These are phyloP conservation scores for Colletotrichum spinosum DNA, from an alignment of 2,329 filamentous ascomycete species.

Conservation along the genomic window DNA sequence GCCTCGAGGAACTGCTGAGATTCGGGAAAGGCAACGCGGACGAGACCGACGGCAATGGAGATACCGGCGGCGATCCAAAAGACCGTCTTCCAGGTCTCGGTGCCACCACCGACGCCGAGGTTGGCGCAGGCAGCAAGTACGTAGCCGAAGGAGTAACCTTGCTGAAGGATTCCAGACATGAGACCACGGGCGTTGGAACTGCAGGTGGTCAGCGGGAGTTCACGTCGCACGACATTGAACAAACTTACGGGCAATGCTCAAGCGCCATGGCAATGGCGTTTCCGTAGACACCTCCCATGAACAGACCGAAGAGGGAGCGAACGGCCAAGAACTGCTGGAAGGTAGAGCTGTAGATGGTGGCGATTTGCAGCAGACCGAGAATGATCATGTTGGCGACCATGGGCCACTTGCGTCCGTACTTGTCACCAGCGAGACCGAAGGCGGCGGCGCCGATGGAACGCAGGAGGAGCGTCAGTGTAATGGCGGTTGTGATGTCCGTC, in stretches of 20 bases:
- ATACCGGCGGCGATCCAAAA: conserved; percentile 77
- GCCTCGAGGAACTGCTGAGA: conserved; percentile 80
- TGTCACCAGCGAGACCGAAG: conserved; percentile 83
- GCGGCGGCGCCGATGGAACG: conserved; percentile 79
- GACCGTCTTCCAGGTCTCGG: conserved; percentile 78
- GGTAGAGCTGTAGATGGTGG: conserved; percentile 79
- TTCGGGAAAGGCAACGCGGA: conserved; percentile 78
- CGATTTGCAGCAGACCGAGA: conserved; percentile 75
- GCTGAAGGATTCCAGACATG: conserved; percentile 85
- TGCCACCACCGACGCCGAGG: conserved; percentile 74
- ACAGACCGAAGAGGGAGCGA: conserved; percentile 78
- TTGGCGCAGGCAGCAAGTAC: conserved; percentile 82
- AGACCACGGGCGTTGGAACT: conserved; percentile 77
- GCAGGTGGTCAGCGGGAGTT: conserved; percentile 25
- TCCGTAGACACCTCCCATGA: conserved; percentile 86
- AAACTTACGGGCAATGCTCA: conserved; percentile 74
- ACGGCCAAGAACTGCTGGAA: conserved; percentile 82
- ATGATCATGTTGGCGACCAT: conserved; percentile 85
- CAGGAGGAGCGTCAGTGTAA: conserved; percentile 80
- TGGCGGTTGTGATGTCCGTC: conserved; percentile 79
- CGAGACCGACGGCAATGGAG: conserved; percentile 75
- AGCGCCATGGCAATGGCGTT: conserved; percentile 83
- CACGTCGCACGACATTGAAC: neutral
- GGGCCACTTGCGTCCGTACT: conserved; percentile 85
- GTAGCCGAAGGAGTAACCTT: conserved; percentile 85